Evolutionary conservation across 148 eudicot genomes (phyloP), one percentile per base, ranked within the genome.

Genomic region (Suaeda aralocaspica): DNA sequence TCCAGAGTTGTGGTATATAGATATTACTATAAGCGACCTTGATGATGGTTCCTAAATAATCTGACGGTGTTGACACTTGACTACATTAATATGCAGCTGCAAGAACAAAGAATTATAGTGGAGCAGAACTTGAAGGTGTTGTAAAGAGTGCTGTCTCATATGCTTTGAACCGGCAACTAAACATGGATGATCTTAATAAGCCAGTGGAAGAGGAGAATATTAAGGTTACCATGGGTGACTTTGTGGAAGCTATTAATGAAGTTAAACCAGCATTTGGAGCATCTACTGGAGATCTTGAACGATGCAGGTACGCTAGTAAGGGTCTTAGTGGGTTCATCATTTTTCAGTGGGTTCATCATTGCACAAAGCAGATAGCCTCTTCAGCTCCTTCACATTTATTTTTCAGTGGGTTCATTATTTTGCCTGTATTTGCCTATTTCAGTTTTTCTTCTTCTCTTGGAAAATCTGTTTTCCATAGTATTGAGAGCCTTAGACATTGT

Each of bases 101-200:
- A 55, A 82, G 89, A 76, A 84, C 99, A 76, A 95, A 91, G 85
- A 95, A 95, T 78, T 95, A 89, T 56, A 95, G 99, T 80, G 99
- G 99, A 30, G 99, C 99, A 36, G 99, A 95, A 76, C 99, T 95
- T 79, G 99, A 95, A 85, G 99, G 99, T 81, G 97, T 91, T 64
- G 99, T 89, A 19, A 95, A 95, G 79, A 91, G 99, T 88, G 97
- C 99, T 66, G 97, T 89, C 21, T 95, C 99, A 25, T 95, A 70
- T 83, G 99, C 99, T 61, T 83, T 95, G 76, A 91, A 95, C 69
- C 81, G 96, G 29, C 97, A 95, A 69, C 59, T 95, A 68, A 95
- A 79, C 79, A 85, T 91, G 89, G 96, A 91, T 76, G 97, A 95
- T 82, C 93, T 95, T 59, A 87, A 91, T 42, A 92, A 95, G 73